A percentile compares a stretch with the other conserved stretches of the same genome.
Evolutionary conservation across 345 rosid genomes (phyloP).

Genomic region (Eucalyptus urophylla): DNA sequence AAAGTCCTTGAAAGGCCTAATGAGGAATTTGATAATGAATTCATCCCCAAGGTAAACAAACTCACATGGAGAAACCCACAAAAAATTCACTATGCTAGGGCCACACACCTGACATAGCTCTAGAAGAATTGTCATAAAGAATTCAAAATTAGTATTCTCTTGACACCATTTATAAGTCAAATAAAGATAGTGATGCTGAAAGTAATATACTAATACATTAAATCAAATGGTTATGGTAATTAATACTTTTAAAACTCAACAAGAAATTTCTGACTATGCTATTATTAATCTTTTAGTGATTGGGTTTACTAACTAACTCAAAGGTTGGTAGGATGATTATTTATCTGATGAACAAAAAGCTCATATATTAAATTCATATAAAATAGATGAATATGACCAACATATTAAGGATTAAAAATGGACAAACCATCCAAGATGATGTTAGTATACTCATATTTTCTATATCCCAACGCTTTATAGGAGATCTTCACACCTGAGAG

Average conservation of each 20-base stretch:
- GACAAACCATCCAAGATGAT: background rate
- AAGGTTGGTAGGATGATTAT: background rate
- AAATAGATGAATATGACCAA: background rate
- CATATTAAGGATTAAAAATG: background rate
- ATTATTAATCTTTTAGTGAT: background rate
- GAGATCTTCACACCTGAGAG: background rate
- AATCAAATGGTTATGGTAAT: background rate
- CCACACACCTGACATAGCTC: background rate
- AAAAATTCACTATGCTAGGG: background rate
- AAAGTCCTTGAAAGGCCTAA: background rate
- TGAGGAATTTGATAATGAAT: background rate
- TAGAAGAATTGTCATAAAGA: background rate
- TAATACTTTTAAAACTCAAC: background rate
- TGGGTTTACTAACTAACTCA: background rate
- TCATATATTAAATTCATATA: background rate
- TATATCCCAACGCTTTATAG: background rate
- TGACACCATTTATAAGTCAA: background rate
- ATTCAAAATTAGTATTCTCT: background rate
- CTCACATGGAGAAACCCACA: background rate
- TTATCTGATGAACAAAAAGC: background rate
- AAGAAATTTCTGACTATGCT: background rate
- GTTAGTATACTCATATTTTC: background rate
- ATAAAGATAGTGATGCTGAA: background rate
- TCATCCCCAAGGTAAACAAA: background rate
- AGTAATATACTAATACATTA: background rate